Evolutionary conservation across 73 alveolate species (phyloP).

Genomic region (Symbiodinium pilosum): DNA sequence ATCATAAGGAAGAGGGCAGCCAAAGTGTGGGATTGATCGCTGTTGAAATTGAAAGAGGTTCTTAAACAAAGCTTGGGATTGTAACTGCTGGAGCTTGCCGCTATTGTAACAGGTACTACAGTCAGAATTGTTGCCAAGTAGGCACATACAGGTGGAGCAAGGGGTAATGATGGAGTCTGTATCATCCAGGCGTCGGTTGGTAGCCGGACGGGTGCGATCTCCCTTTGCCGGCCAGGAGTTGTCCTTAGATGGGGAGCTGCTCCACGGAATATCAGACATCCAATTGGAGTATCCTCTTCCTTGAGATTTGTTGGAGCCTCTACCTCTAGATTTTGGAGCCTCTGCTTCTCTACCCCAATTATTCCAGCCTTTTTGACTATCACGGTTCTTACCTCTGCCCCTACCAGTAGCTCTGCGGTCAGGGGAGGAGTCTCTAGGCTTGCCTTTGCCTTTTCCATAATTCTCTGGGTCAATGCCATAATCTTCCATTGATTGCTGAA

Average conservation of each 20-base stretch:
- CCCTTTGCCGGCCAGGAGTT: neutral
- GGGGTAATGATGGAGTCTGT: neutral
- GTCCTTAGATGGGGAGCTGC: neutral
- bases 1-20: too few relatives aligned
- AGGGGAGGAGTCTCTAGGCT: too few relatives aligned
- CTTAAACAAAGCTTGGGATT: too few relatives aligned
- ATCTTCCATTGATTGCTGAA: neutral
- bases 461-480: neutral
- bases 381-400: too few relatives aligned
- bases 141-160: neutral
- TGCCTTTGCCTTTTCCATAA: neutral
- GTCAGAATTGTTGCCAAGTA: too few relatives aligned
- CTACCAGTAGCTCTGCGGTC: too few relatives aligned
- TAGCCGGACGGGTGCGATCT: neutral
- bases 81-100: too few relatives aligned
- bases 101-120: too few relatives aligned
- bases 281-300: neutral
- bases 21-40: too few relatives aligned
- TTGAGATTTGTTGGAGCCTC: neutral
- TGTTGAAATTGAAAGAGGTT: too few relatives aligned
- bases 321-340: neutral
- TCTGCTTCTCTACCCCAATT: too few relatives aligned
- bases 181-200: neutral
- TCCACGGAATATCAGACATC: neutral
- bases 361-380: too few relatives aligned